Conservation (phyloP, 2,329 filamentous ascomycete genomes). For the Diaporthe citri region DNA sequence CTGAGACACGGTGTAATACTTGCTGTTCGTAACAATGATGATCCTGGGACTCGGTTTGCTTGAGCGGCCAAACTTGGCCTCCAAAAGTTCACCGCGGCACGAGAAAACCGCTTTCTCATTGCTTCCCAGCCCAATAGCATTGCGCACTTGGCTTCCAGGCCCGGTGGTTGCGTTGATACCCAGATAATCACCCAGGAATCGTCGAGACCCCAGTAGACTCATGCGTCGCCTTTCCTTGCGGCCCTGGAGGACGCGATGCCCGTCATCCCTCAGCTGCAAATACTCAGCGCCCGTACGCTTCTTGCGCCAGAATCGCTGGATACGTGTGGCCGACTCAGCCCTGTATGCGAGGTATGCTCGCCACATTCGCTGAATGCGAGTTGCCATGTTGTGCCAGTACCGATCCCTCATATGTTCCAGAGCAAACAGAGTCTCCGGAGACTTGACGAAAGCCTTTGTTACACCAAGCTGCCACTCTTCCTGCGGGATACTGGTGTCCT, state of each 20-base stretch:
- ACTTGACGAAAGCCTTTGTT: constrained; percentile 98
- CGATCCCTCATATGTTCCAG: constrained; percentile 97
- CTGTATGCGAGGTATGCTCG: constrained; percentile 94
- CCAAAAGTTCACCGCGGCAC: constrained; percentile 88
- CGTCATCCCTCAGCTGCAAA: constrained; percentile 87
- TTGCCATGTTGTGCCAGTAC: constrained; percentile 99
- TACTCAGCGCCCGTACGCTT: constrained; percentile 92
- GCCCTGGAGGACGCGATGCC: constrained; percentile 83
- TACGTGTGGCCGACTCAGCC: constrained; percentile 90
- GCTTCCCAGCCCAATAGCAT: constrained; percentile 76
- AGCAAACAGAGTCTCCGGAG: constrained; percentile 95
- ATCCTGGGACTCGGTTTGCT: constrained; percentile 92
- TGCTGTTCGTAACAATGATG: constrained; percentile 85
- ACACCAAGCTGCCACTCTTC: constrained; percentile 99
- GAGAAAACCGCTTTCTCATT: constrained; percentile 89
- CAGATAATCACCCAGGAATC: constrained; percentile 95
- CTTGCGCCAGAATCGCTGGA: constrained; percentile 95
- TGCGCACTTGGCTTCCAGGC: constrained; percentile 84
- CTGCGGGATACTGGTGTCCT: constrained; percentile 93
- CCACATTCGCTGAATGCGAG: constrained; percentile 97
- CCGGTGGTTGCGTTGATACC: constrained; percentile 86
- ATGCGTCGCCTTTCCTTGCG: constrained; percentile 93
- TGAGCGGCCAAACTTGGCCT: constrained; percentile 95
- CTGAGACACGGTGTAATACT: constrained; percentile 91
- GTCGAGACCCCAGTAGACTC: constrained; percentile 89